Evolutionary conservation across 148 eudicot genomes (phyloP).

Genomic region (Beta vulgaris): DNA sequence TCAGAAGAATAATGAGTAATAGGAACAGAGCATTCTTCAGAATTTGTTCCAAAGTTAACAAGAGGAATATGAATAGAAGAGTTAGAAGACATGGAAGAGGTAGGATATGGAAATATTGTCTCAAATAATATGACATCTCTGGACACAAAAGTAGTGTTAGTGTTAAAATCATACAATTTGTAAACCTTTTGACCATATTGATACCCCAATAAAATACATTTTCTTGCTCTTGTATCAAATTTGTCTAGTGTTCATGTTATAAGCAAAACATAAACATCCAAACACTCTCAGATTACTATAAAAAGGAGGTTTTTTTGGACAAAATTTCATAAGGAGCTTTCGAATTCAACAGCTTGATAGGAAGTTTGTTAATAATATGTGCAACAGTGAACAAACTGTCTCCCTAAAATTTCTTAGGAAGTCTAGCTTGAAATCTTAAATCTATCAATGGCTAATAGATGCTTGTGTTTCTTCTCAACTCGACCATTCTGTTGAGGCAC

Average conservation of each 20-base stretch:
- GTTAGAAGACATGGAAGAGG: background rate
- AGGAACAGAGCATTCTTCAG: too few relatives aligned
- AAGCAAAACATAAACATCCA: too few relatives aligned
- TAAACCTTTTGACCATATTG: background rate
- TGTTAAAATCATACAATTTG: background rate
- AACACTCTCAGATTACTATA: background rate
- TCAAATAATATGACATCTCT: background rate
- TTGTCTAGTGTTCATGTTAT: too few relatives aligned
- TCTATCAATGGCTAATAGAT: background rate
- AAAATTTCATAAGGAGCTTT: background rate
- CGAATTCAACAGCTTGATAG: background rate
- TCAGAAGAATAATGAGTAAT: too few relatives aligned
- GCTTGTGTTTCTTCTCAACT: background rate
- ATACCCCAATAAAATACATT: too few relatives aligned
- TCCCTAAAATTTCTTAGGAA: conserved; percentile 5
- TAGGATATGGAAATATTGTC: background rate
- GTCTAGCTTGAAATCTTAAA: background rate
- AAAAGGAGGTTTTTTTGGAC: background rate
- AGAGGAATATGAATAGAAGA: background rate
- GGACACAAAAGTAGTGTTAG: background rate
- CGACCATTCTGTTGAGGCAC: too few relatives aligned
- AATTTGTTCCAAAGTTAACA: too few relatives aligned
- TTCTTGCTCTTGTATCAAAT: too few relatives aligned
- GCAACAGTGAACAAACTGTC: background rate
- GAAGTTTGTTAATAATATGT: background rate